Conservation (phyloP, 495 filamentous ascomycete genomes). For the Daldinia grandis region DNA sequence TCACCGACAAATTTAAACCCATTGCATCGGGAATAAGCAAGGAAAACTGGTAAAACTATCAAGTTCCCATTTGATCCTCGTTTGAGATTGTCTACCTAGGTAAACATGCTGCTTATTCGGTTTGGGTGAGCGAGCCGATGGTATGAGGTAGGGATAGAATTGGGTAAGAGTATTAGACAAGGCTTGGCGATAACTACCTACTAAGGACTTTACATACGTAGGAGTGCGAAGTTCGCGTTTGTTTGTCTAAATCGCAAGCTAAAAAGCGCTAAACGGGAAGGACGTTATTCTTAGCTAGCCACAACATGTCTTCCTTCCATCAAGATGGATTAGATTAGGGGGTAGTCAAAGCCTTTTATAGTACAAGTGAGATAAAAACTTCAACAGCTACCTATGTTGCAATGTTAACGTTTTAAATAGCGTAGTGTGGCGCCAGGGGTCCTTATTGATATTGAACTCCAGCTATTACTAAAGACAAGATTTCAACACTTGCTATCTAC, state of each 20-base stretch:
- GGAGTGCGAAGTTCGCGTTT: conserved; percentile 9
- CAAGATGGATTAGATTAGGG: background rate
- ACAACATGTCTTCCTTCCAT: background rate
- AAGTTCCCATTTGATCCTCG: background rate
- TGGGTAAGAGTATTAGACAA: conserved; percentile 4
- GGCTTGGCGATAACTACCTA: conserved; percentile 19
- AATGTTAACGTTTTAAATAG: background rate
- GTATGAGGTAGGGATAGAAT: conserved; percentile 9
- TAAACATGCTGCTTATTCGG: background rate
- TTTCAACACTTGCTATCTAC: background rate
- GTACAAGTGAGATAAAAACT: background rate
- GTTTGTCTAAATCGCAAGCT: conserved; percentile 1
- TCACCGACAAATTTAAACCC: conserved; percentile 21
- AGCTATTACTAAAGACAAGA: background rate
- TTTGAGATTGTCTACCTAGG: background rate
- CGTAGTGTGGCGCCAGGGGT: background rate
- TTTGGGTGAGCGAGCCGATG: background rate
- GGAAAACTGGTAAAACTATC: background rate
- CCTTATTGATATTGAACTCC: background rate
- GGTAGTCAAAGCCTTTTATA: background rate
- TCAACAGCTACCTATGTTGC: background rate
- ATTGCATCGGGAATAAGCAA: conserved; percentile 6
- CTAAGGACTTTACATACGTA: background rate
- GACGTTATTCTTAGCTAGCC: background rate
- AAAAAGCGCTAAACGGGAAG: conserved; percentile 3